Evolutionary conservation across 2,329 filamentous ascomycete species (phyloP), one percentile per base, ranked within the genome.

Genomic region (Cladosporium cucumerinum): DNA sequence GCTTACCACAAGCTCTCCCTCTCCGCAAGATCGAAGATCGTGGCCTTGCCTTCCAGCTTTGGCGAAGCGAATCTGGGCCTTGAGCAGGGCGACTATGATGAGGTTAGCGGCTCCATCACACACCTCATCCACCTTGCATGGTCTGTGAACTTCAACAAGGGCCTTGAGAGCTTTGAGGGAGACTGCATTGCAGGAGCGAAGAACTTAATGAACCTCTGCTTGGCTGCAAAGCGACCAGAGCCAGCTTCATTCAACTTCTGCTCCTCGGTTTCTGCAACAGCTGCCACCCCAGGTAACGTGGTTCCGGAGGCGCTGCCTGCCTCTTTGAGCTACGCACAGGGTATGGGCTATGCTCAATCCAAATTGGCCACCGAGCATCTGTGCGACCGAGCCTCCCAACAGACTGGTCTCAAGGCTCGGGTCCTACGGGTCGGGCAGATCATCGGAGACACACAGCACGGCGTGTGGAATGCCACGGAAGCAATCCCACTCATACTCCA

Each of bases 401-500:
- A 62, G 26, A 68, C 63, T 30, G 67, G 67, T 7, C 66, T 67
- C 26, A 73, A 62, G 23, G 69, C 75, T 8, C 67, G 49, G 14
- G 77, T 73, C 1, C 67, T 64, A 36, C 71, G 76, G 5, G 69
- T 78, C 1, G 76, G 82, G 0, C 82, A 85, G 66, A 78, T 85
- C 26, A 76, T 82, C 21, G 82, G 81, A 2, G 82, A 84, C 64
- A 81, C 78, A 0, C 66, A 71, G 7, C 70, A 77, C 32, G 82
- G 82, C 0, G 71, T 80, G 3, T 84, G 82, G 82, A 85, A 84
- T 60, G 70, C 76, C 3, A 82, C 77, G 0, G 82, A 85, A 65
- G 82, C 79, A 2, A 80, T 83, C 6, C 82, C 82, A 0, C 71
- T 84, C 55, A 83, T 83, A 72, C 76, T 84, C 51, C 79, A 78